Base-by-base conservation (phyloP, 441 rosid species). In the Raphanus hybrid region DNA sequence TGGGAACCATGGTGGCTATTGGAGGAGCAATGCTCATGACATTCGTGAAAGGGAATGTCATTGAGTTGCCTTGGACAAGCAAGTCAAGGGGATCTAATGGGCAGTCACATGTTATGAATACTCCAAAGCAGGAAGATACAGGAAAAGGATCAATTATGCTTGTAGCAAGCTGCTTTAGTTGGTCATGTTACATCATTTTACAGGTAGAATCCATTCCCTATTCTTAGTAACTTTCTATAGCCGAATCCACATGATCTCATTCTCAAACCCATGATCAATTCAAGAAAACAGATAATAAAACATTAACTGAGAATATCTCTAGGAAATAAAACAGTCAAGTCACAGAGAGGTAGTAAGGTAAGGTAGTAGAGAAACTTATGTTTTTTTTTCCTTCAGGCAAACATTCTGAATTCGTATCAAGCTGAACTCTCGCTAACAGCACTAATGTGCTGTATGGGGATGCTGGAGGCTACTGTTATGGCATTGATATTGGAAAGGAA, bases 11-110 rank as follows among this genome's bases (percentile, higher is more conserved):
- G 29, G 88, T 90, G 64, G 83, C 90, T 35, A 74, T 87, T 29
- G 91, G 90, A 8, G 94, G 92, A 77, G 94, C 94, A 35, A 87
- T 87, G 91, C 41, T 86, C n/a, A 90, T 90, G 92, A 86, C 91
- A 23, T 60, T 84, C 14, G 60, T 85, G 64, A 86, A 84, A 75
- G 92, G 91, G 57, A 81, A 85, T 9, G 75, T 76, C 29, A 52
- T 90, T 27, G 76, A 75, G 23, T 79, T 90, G 39, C 94, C 92
- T 6, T 88, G 94, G 94, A 80, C 82, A 15, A 78, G 62, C 4
- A 70, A 67, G 41, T n/a, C 72, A 78, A 68, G n/a, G 70, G 66
- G 74, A 23, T 14, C 18, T 74, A 48, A 18, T 68, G 75, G 69
- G 23, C 57, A 50, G 10, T 75, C 73, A 26, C 75, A 71, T 72